phyloP scores from a whole-genome alignment of 2,329 filamentous ascomycete genomes.

The Lachnellula suecica region DNA sequence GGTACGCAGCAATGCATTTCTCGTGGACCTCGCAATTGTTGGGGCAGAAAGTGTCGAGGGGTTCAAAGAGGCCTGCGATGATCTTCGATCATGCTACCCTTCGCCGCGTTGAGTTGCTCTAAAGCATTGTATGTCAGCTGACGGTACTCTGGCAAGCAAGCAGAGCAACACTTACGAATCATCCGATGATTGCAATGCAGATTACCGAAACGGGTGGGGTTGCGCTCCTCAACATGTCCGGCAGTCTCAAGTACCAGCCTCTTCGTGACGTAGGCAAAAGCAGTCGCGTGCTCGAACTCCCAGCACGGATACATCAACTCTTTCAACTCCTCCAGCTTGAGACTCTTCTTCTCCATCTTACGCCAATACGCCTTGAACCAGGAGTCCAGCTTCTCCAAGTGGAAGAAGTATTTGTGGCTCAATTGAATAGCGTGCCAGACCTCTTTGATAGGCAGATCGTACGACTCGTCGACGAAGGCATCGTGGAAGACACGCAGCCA shows the following conservation, averaged over 20 bases:
- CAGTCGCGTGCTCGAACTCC: constrained; percentile 7
- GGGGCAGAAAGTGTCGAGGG: constrained; percentile 1
- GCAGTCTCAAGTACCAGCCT: constrained; percentile 5
- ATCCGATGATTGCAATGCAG: not conserved
- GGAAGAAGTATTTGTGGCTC: constrained; percentile 4
- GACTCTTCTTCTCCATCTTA: not conserved
- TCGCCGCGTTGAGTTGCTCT: constrained; percentile 6
- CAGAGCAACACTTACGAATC: not conserved
- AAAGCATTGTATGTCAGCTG: not conserved
- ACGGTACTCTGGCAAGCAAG: not conserved
- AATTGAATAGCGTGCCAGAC: constrained; percentile 16
- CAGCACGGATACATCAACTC: constrained; percentile 10
- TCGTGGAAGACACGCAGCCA: constrained; percentile 17
- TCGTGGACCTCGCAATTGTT: not conserved
- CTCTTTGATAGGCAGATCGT: constrained; percentile 4
- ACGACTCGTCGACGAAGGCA: constrained; percentile 3
- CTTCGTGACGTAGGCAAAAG: constrained; percentile 11
- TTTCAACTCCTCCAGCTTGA: not conserved
- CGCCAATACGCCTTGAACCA: constrained; percentile 13
- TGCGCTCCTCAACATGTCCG: constrained; percentile 6
- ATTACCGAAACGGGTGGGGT: not conserved
- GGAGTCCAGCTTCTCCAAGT: constrained; percentile 1
- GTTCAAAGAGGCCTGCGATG: constrained; percentile 2
- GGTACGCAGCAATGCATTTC: not conserved
- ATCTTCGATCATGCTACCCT: constrained; percentile 6